phyloP scores from a whole-genome alignment of 768 basidiomycete species.

The Cyclocybe aegerita region DNA sequence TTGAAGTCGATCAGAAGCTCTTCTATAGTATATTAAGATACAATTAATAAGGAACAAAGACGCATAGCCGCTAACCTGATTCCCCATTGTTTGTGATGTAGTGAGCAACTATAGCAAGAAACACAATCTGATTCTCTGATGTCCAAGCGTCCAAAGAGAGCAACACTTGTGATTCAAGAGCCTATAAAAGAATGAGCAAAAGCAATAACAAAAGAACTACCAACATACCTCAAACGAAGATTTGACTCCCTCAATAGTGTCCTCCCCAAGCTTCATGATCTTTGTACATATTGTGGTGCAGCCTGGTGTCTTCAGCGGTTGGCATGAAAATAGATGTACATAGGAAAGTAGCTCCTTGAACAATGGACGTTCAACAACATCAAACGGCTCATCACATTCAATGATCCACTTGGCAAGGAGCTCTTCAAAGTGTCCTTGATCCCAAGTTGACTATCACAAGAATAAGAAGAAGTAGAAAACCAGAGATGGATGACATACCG shows the following conservation, averaged over 20 bases:
- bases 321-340: constrained; percentile 6
- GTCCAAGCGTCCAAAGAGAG: constrained; percentile 30
- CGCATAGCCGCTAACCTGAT: constrained; percentile 13
- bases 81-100: constrained; percentile 24
- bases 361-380: constrained; percentile 18
- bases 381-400: constrained; percentile 23
- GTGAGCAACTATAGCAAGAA: constrained; percentile 28
- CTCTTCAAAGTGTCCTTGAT: too few species aligned
- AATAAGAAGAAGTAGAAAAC: too few species aligned
- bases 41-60: neutral
- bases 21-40: constrained; percentile 23
- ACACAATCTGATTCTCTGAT: constrained; percentile 28
- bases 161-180: constrained; percentile 12
- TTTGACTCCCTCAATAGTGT: constrained; percentile 10
- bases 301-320: too few species aligned
- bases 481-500: too few species aligned
- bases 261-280: too few species aligned
- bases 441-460: too few species aligned
- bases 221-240: constrained; percentile 17
- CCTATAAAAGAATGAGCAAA: constrained; percentile 6
- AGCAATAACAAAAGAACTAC: neutral
- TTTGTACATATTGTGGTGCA: too few species aligned
- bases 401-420: too few species aligned
- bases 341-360: constrained; percentile 16
- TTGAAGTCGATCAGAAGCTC: constrained; percentile 35